Percentiles rank a stretch among this genome's conserved stretches.
phyloP scores from a whole-genome alignment of 257 asterid species.

The Eucommia ulmoides region DNA sequence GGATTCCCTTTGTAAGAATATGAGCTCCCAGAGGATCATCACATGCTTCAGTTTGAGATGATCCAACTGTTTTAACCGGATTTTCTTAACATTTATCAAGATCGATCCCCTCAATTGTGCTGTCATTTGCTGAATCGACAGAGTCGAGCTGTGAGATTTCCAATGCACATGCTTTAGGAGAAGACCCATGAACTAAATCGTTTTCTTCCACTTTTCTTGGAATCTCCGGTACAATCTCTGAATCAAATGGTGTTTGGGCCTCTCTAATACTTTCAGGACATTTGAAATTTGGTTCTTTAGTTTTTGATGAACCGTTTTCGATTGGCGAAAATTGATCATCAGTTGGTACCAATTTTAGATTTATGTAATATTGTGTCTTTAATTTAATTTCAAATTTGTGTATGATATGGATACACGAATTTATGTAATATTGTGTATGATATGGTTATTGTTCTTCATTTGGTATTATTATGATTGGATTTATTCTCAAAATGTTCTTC shows the following conservation, averaged over 20 bases:
- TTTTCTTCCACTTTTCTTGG: conserved; percentile 13
- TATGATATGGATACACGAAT: no score
- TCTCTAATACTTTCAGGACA: conserved; percentile 12
- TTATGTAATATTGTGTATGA: no score
- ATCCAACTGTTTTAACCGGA: conserved; percentile 6
- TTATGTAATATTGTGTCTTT: no score
- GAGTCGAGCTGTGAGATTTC: conserved; percentile 3
- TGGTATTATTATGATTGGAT: no score
- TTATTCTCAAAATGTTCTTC: no score
- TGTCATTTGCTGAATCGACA: neutral
- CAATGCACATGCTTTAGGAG: conserved; percentile 4
- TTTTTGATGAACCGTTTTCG: neutral
- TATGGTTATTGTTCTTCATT: no score
- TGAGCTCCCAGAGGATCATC: conserved; percentile 12
- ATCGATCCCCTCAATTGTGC: neutral
- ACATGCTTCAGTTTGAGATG: conserved; percentile 9
- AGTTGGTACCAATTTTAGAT: no score
- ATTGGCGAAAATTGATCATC: no score
- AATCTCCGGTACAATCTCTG: conserved; percentile 3
- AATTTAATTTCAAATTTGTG: no score
- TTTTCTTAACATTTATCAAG: conserved; percentile 1
- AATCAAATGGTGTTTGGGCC: conserved; percentile 5
- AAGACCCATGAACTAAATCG: conserved; percentile 5
- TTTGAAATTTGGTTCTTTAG: conserved; percentile 12
- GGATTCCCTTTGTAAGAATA: conserved; percentile 43